phyloP scores from a whole-genome alignment of 495 filamentous ascomycete species.

The Penicillium canescens region DNA sequence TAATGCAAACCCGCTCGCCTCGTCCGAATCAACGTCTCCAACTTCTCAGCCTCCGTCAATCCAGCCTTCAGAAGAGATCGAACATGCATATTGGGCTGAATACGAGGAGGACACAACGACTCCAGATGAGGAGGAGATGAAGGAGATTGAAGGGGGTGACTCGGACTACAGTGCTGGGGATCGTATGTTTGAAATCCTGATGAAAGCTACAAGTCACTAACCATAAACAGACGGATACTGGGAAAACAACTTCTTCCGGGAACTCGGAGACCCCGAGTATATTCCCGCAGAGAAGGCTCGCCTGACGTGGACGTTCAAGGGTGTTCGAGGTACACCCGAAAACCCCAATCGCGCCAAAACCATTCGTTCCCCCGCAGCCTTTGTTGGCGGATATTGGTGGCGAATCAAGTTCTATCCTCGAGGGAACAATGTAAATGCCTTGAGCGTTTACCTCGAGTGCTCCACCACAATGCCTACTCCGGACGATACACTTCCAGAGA shows the following conservation, averaged over 20 bases:
- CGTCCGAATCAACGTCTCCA: constrained; percentile 9
- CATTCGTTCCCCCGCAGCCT: constrained; percentile 60
- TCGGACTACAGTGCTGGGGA: constrained; percentile 55
- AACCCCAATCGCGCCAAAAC: constrained; percentile 58
- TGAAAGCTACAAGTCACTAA: constrained; percentile 9
- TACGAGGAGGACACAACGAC: constrained; percentile 56
- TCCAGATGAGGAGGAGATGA: constrained; percentile 61
- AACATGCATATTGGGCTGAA: constrained; percentile 50
- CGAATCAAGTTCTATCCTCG: constrained; percentile 69
- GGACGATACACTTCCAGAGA: constrained; percentile 39
- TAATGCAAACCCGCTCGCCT: constrained; percentile 3
- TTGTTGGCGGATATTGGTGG: constrained; percentile 65
- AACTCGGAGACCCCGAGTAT: constrained; percentile 62
- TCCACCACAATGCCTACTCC: constrained; percentile 45
- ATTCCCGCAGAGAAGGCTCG: constrained; percentile 50
- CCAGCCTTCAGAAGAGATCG: constrained; percentile 24
- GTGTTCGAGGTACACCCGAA: constrained; percentile 61
- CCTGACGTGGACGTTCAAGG: constrained; percentile 60
- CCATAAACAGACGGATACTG: constrained; percentile 51
- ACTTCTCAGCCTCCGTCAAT: constrained; percentile 2
- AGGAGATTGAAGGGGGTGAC: constrained; percentile 54
- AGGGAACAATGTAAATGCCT: constrained; percentile 61
- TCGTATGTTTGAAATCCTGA: constrained; percentile 34
- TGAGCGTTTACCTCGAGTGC: constrained; percentile 67
- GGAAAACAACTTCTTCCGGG: constrained; percentile 57